Base-by-base conservation (phyloP, 495 filamentous ascomycete genomes). In the Penicillium arizonense region DNA sequence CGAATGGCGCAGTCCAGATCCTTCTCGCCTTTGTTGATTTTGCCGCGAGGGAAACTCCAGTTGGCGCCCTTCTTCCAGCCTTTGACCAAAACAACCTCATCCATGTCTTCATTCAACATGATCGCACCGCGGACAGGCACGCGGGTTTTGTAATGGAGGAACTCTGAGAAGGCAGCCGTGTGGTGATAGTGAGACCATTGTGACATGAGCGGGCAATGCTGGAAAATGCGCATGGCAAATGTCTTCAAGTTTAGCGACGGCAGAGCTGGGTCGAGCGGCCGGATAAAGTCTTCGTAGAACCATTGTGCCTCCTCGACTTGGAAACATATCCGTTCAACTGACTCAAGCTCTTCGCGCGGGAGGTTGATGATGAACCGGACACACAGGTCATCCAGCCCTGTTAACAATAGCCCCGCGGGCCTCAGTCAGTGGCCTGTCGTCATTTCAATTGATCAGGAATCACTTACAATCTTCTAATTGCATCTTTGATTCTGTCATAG, bases 211-310 rank as follows among this genome's bases (percentile, higher is more conserved):
- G 94, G 94, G 58, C 92, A 96, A 64, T 96, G 91, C 49, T 89
- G 84, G 64, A 97, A 96, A 55, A 97, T 94, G 56, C 87, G 85
- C 36, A 91, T 73, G 53, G 86, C 89, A 69, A 98, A 98, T 24
- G 75, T 81, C 41, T 88, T 84, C 9, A 97, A 81, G 33, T 84
- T 84, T 70, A 97, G 83, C 2, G 87, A 90, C 6, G 95, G 95
- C 3, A 97, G 75, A 30, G 78, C 77, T 8, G 91, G 90, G 64
- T 96, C 90, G 47, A 92, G 75, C 28, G 91, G 91, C 33, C 95
- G 88, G 70, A 98, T 89, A 65, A 97, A 98, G 71, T 98, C 94
- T 72, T 97, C 95, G 84, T 97, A 98, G 70, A 91, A 97, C 94
- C 94, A 98, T 87, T 98, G 94, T 64, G 94, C 94, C 65, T 97